Percentiles rank a stretch among this genome's conserved stretches.
phyloP scores from a whole-genome alignment of 345 rosid species.

The Rhodamnia argentea region DNA sequence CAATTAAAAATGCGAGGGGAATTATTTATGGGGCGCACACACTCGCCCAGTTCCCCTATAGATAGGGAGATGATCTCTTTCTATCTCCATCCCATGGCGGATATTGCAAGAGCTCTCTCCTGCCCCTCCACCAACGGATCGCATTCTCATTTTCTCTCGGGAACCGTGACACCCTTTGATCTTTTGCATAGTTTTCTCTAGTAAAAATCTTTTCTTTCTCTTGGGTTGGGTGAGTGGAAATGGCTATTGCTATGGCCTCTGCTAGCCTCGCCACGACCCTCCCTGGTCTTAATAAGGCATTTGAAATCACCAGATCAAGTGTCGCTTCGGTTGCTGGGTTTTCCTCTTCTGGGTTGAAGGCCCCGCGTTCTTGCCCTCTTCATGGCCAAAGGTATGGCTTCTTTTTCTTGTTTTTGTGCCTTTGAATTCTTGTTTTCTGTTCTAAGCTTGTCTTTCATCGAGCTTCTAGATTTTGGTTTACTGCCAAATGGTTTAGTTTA shows the following conservation, averaged over 20 bases:
- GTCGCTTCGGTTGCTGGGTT: slow-evolving; percentile 3
- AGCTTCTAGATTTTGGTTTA: neutral
- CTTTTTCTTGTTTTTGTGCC: neutral
- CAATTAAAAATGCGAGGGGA: neutral
- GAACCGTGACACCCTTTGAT: neutral
- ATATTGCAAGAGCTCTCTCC: slow-evolving; percentile 4
- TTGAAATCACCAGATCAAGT: slow-evolving; percentile 2
- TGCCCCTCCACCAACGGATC: neutral
- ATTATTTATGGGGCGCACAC: neutral
- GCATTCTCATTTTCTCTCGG: neutral
- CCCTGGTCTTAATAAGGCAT: slow-evolving; percentile 7
- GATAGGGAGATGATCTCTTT: neutral
- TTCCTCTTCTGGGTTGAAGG: neutral
- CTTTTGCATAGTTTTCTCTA: neutral
- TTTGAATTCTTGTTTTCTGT: neutral
- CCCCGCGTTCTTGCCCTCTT: slow-evolving; percentile 9
- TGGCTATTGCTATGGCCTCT: slow-evolving; percentile 43
- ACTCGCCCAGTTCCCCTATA: neutral
- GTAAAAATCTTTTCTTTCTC: neutral
- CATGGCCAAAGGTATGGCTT: slow-evolving; percentile 16
- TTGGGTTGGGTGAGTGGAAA: neutral
- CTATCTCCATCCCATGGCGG: slow-evolving; percentile 11
- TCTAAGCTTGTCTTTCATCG: neutral
- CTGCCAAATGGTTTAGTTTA: neutral
- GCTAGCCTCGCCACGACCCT: slow-evolving; percentile 13